Conservation (phyloP, 2,329 filamentous ascomycete species). For the Clonostachys solani region DNA sequence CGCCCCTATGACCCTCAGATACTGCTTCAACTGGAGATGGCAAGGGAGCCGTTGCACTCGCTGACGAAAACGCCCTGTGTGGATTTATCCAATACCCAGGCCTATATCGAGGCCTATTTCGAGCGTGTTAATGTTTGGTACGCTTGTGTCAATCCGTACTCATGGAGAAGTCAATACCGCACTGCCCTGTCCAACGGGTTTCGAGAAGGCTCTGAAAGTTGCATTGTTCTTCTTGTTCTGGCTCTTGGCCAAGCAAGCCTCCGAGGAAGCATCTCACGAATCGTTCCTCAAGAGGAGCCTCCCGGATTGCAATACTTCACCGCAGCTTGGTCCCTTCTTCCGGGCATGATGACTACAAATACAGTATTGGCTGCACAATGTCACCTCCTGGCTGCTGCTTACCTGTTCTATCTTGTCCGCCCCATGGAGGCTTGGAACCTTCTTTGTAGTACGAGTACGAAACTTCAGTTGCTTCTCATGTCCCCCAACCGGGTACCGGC, state of each 20-base stretch:
- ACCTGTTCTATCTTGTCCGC: slow-evolving; percentile 77
- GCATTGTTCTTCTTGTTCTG: slow-evolving; percentile 74
- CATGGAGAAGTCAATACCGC: slow-evolving; percentile 72
- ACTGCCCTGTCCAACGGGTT: slow-evolving; percentile 73
- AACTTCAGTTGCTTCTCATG: slow-evolving; percentile 74
- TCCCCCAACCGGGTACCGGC: slow-evolving; percentile 66
- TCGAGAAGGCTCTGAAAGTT: slow-evolving; percentile 75
- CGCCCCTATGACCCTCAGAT: slow-evolving; percentile 76
- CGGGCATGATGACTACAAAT: slow-evolving; percentile 75
- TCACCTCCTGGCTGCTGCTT: slow-evolving; percentile 75
- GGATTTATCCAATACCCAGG: slow-evolving; percentile 68
- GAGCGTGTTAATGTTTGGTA: slow-evolving; percentile 82
- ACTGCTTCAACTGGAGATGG: slow-evolving; percentile 78
- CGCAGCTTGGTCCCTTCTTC: slow-evolving; percentile 73
- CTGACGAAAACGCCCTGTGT: slow-evolving; percentile 61
- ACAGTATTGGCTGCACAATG: slow-evolving; percentile 76
- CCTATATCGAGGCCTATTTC: slow-evolving; percentile 77
- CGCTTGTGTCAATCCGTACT: slow-evolving; percentile 78
- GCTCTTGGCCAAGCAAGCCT: slow-evolving; percentile 74
- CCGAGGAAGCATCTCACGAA: slow-evolving; percentile 70
- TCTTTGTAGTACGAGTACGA: slow-evolving; percentile 75
- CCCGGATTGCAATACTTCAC: slow-evolving; percentile 78
- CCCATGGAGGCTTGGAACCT: slow-evolving; percentile 82
- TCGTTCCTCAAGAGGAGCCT: slow-evolving; percentile 64
- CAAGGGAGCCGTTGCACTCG: slow-evolving; percentile 67